These are phyloP conservation scores for Farysia itapuensis DNA, from an alignment of 1,284 basidiomycete genomes.

Conservation along the genomic window DNA sequence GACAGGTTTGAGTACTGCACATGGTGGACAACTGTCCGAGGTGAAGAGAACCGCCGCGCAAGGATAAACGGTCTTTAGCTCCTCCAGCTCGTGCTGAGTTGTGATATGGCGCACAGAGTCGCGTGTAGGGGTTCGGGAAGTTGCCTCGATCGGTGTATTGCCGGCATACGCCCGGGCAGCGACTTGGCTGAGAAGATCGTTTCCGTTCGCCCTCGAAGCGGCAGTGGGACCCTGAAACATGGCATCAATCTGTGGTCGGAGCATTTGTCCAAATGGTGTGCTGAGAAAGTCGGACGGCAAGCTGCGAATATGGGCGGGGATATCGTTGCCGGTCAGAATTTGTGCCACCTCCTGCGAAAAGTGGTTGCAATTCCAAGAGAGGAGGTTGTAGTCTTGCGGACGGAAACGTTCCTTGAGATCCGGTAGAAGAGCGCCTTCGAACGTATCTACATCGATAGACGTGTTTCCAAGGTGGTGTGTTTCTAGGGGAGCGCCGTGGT, in stretches of 20 bases:
- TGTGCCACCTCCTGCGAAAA: conserved; percentile 74
- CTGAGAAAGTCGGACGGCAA: conserved; percentile 80
- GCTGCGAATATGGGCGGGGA: conserved; percentile 52
- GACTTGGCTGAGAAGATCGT: conserved; percentile 59
- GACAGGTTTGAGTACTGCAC: conserved; percentile 68
- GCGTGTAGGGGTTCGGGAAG: conserved; percentile 68
- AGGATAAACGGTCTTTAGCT: conserved; percentile 59
- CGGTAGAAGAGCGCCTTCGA: conserved; percentile 72
- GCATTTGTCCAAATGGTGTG: conserved; percentile 82
- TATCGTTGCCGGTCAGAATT: conserved; percentile 52
- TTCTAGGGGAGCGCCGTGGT: conserved; percentile 74
- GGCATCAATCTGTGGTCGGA: conserved; percentile 79
- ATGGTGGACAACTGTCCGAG: conserved; percentile 69
- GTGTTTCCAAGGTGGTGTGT: conserved; percentile 80
- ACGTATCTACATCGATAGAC: conserved; percentile 77
- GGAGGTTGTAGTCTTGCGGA: conserved; percentile 74
- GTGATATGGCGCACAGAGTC: conserved; percentile 60
- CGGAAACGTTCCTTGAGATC: conserved; percentile 79
- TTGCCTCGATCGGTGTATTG: conserved; percentile 57
- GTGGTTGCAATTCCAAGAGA: conserved; percentile 64
- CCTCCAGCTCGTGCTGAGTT: conserved; percentile 24
- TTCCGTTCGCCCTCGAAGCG: conserved; percentile 1
- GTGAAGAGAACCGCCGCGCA: conserved; percentile 71
- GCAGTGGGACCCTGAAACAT: conserved; percentile 30
- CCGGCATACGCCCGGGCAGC: conserved; percentile 64